Conservation (phyloP, 176 grass and related monocot genomes). For the Aegilops tauschii region DNA sequence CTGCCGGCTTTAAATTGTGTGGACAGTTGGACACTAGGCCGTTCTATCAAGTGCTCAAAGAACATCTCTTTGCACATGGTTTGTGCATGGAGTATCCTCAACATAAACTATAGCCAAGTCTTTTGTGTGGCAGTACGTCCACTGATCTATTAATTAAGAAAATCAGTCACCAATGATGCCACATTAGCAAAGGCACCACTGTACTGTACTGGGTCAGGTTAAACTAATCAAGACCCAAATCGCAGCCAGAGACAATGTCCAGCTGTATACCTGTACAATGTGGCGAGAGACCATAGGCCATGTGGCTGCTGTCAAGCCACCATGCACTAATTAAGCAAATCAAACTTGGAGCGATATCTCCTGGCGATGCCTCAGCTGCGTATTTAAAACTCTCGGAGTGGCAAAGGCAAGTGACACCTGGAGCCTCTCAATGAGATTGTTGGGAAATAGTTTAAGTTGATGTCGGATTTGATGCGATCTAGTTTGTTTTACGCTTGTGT, state of each 20-base stretch:
- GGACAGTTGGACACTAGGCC: constrained; percentile 19
- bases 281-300: constrained; percentile 26
- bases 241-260: constrained; percentile 14
- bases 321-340: constrained; percentile 19
- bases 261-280: not conserved
- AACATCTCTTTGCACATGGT: constrained; percentile 14
- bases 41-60: constrained; percentile 13
- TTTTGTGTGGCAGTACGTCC: not conserved
- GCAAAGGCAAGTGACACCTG: constrained; percentile 23
- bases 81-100: constrained; percentile 28
- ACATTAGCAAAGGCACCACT: constrained; percentile 25
- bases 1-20: not conserved
- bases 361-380: constrained; percentile 34
- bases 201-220: not conserved
- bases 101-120: constrained; percentile 1
- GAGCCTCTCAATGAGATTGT: constrained; percentile 8
- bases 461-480: constrained; percentile 32
- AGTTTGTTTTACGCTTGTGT: constrained; percentile 43
- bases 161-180: constrained; percentile 5
- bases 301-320: constrained; percentile 44
- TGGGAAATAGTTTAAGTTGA: not conserved
- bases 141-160: constrained; percentile 25
- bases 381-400: constrained; percentile 19
- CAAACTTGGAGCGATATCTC: constrained; percentile 21
- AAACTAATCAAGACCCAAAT: constrained; percentile 21